Percentiles rank a stretch among this genome's conserved stretches.
These are phyloP conservation scores for Nyctanthes arbortristis DNA, from an alignment of 257 asterid genomes.

Conservation along the genomic window DNA sequence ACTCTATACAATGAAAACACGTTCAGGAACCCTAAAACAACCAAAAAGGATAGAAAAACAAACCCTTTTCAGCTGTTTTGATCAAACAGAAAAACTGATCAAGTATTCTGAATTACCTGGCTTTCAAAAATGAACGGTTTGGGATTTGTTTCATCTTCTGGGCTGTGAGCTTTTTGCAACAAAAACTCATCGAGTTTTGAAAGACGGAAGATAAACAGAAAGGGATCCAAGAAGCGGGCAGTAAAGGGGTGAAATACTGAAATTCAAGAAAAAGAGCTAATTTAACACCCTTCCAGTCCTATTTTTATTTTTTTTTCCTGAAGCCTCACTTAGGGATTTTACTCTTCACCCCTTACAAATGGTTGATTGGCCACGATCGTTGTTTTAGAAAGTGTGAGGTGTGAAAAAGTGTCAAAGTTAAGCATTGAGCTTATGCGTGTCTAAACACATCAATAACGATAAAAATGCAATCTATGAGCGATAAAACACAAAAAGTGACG, in stretches of 20 bases:
- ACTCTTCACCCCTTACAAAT: too few relatives aligned
- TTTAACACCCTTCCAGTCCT: too few relatives aligned
- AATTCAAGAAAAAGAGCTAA: conserved; percentile 24
- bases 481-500: too few relatives aligned
- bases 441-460: too few relatives aligned
- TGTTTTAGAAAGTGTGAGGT: too few relatives aligned
- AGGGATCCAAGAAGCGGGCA: conserved; percentile 86
- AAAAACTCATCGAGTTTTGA: conserved; percentile 48
- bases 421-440: too few relatives aligned
- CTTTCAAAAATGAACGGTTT: conserved; percentile 58
- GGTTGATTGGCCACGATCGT: too few relatives aligned
- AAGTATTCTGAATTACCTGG: conserved; percentile 79
- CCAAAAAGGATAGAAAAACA: conserved; percentile 51
- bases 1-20: not conserved
- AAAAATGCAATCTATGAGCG: too few relatives aligned
- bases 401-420: too few relatives aligned
- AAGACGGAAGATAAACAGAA: conserved; percentile 86
- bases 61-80: conserved; percentile 46
- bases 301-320: too few relatives aligned
- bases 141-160: conserved; percentile 27
- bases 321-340: conserved; percentile 60
- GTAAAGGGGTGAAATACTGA: conserved; percentile 31
- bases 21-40: conserved; percentile 18
- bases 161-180: conserved; percentile 15
- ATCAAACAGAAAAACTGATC: conserved; percentile 20